Evolutionary conservation across 176 grass and related monocot genomes (phyloP), one percentile per base, ranked within the genome.

Genomic region (Miscanthus lutarioriparius): DNA sequence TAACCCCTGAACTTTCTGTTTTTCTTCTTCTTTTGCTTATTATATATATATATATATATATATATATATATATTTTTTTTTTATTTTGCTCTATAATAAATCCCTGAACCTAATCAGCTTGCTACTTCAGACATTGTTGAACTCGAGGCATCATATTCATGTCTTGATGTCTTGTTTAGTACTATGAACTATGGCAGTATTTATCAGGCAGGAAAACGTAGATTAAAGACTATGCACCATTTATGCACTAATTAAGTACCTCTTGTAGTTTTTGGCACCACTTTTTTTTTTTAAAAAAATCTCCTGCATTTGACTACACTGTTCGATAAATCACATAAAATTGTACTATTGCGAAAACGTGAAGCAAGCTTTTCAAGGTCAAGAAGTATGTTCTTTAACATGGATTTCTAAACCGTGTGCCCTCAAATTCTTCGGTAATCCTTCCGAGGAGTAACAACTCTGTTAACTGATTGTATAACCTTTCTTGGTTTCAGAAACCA

Each of bases 401-500:
- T 38, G 86, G 15, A 15, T 2, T 36, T 43, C 14, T 53, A 23
- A 20, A 68, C 41, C 3, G 37, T 10, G 43, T 32, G 16, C 69
- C 28, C 75, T 72, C 43, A 64, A 58, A 8, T 37, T 74, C 26
- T 51, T 73, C 38, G 10, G 59, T 78, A 53, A 22, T 47, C 64
- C 26, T 66, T 72, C 43, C 70, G 22, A 3, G 2, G 22, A 12
- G 25, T 88, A 68, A 44, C 3, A 53, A 1, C 69, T 80, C 1
- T 64, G 33, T 48, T 16, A 49, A 20, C 48, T 8, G 70, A 48
- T 19, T 74, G 12, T 30, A 2, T 35, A 30, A 69, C 16, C 13
- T 77, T 81, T 90, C 61, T 75, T 77, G n/a, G 40, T 83, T 74
- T 91, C 87, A 94, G 96, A 98, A 95, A 92, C 96, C 86, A 75